Conservation (phyloP, 257 asterid genomes). For the Salvia splendens region DNA sequence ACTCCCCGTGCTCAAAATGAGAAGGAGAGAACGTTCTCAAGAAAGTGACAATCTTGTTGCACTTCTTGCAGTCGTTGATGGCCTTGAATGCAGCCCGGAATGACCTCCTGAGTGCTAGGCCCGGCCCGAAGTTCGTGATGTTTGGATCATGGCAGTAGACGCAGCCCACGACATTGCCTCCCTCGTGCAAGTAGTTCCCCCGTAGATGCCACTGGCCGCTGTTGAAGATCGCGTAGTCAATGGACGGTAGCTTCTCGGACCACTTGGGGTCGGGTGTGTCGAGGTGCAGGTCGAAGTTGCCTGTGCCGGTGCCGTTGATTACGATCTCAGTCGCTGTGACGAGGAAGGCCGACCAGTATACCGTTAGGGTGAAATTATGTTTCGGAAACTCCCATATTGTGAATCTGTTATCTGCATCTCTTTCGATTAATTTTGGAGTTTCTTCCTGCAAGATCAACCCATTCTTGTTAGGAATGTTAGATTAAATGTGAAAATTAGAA, state of each 20-base stretch:
- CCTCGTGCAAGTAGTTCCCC: slow-evolving; percentile 42
- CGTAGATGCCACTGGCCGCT: slow-evolving; percentile 54
- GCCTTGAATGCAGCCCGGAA: slow-evolving; percentile 43
- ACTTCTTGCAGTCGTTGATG: slow-evolving; percentile 39
- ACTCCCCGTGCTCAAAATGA: slow-evolving; percentile 55
- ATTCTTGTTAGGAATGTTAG: neutral
- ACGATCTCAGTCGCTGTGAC: slow-evolving; percentile 38
- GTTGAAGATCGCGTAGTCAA: slow-evolving; percentile 52
- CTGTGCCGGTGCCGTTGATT: slow-evolving; percentile 45
- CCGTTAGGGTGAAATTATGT: slow-evolving; percentile 44
- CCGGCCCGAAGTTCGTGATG: slow-evolving; percentile 32
- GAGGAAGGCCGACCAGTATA: slow-evolving; percentile 50
- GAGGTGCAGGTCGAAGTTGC: slow-evolving; percentile 45
- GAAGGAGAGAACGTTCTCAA: slow-evolving; percentile 55
- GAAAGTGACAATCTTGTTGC: slow-evolving; percentile 34
- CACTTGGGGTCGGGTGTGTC: slow-evolving; percentile 45
- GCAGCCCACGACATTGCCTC: slow-evolving; percentile 43
- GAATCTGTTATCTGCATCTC: slow-evolving; percentile 30
- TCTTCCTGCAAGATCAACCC: slow-evolving; percentile 39
- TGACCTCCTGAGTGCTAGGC: slow-evolving; percentile 35
- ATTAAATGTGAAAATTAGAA: neutral
- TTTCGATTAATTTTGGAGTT: slow-evolving; percentile 32
- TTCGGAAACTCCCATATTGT: slow-evolving; percentile 45
- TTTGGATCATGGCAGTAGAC: slow-evolving; percentile 42
- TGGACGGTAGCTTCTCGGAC: slow-evolving; percentile 42